These are phyloP conservation scores for Gomphus bonarii DNA, from an alignment of 1,284 basidiomycete species.

Conservation along the genomic window DNA sequence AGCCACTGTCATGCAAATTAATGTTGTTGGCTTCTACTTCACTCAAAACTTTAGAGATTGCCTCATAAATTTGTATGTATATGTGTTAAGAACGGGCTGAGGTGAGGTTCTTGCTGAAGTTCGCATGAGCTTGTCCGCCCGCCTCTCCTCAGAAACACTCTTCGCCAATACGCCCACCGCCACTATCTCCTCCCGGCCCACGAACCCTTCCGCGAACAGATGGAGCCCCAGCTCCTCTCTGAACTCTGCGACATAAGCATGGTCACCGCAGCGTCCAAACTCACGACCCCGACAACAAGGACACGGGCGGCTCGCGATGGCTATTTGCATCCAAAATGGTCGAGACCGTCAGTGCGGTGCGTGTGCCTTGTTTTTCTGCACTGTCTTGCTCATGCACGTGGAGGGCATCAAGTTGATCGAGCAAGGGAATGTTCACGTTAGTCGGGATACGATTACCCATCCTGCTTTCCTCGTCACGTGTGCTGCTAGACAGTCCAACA, in stretches of 20 bases:
- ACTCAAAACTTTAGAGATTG: no score
- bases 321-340: conserved; percentile 94
- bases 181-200: conserved; percentile 81
- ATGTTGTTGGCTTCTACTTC: no score
- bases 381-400: conserved; percentile 3
- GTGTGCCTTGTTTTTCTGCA: conserved; percentile 24
- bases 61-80: no score
- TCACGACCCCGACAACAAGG: conserved; percentile 91
- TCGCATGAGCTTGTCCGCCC: no score
- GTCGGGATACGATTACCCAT: conserved; percentile 92
- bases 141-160: conserved; percentile 60
- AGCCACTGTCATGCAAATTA: no score
- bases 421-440: conserved; percentile 96
- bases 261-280: conserved; percentile 63
- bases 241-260: conserved; percentile 99
- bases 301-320: conserved; percentile 82
- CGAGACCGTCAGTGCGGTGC: conserved; percentile 87
- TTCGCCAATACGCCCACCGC: conserved; percentile 81
- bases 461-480: conserved; percentile 94
- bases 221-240: conserved; percentile 81
- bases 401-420: conserved; percentile 96
- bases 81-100: no score
- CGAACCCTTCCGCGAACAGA: conserved; percentile 81
- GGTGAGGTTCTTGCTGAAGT: no score
- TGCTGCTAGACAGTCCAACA: no score